Percentiles rank a stretch among this genome's conserved stretches.
phyloP scores from a whole-genome alignment of 805 yeast genomes.

The Spathaspora gorwiae region DNA sequence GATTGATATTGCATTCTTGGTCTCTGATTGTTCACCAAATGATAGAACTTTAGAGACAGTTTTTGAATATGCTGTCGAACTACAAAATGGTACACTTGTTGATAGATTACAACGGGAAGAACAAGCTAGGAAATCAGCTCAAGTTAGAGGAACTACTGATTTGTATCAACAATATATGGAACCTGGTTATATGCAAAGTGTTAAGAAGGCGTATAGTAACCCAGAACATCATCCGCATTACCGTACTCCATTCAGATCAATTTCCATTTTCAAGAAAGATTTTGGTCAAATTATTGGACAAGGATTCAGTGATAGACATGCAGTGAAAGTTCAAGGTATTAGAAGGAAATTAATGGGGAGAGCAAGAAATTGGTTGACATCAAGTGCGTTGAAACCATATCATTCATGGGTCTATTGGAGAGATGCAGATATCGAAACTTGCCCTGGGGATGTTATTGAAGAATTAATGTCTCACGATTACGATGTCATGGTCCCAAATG shows the following conservation, averaged over 20 bases:
- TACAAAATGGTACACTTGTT: constrained; percentile 67
- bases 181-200: constrained; percentile 50
- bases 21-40: constrained; percentile 69
- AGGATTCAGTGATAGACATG: constrained; percentile 79
- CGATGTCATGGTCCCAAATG: constrained; percentile 81
- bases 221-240: constrained; percentile 61
- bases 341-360: constrained; percentile 82
- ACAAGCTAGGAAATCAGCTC: constrained; percentile 22
- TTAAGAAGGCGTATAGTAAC: constrained; percentile 55
- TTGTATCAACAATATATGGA: constrained; percentile 71
- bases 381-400: constrained; percentile 70
- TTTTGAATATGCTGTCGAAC: constrained; percentile 57
- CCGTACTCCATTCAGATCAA: constrained; percentile 66
- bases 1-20: constrained; percentile 76
- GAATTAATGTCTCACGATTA: constrained; percentile 63
- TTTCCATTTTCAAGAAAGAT: constrained; percentile 76
- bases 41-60: constrained; percentile 65
- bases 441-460: constrained; percentile 72
- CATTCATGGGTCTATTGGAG: constrained; percentile 93
- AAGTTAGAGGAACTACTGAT: constrained; percentile 53
- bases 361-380: constrained; percentile 79
- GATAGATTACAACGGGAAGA: constrained; percentile 44
- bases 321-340: constrained; percentile 79
- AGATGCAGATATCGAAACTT: constrained; percentile 80
- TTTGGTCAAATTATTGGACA: constrained; percentile 84